A percentile compares a stretch with the other conserved stretches of the same genome.
phyloP scores from a whole-genome alignment of 139 green algal genomes.

The Chlorella sp. region DNA sequence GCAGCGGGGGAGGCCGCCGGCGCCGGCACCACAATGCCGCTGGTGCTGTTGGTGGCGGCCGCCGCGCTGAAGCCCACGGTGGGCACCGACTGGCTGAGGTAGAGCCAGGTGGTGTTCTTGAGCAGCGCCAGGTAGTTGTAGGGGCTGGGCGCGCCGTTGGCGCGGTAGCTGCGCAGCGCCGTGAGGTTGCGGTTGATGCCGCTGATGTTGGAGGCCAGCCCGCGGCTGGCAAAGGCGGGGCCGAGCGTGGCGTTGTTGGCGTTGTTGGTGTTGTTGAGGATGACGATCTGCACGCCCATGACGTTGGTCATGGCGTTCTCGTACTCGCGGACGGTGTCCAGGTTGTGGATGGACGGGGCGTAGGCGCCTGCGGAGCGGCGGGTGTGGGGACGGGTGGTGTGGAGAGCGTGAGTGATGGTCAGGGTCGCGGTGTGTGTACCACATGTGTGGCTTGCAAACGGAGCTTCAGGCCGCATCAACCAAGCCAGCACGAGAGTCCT shows the following conservation, averaged over 20 bases:
- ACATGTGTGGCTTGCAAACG: neutral
- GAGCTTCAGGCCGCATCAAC: neutral
- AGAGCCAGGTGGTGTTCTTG: slow-evolving; percentile 2
- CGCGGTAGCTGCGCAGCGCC: neutral
- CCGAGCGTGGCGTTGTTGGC: neutral
- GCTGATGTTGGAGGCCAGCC: neutral
- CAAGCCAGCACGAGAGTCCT: neutral
- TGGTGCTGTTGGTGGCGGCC: too few species aligned
- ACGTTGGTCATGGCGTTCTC: slow-evolving; percentile 1
- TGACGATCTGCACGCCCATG: neutral
- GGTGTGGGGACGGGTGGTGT: neutral
- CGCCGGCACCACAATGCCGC: too few species aligned
- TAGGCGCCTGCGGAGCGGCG: slow-evolving; percentile 1
- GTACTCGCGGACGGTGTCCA: slow-evolving; percentile 2
- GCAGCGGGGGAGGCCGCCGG: too few species aligned
- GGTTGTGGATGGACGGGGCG: neutral
- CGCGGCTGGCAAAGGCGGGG: neutral
- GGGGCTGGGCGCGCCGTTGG: neutral
- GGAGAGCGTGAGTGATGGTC: too few species aligned
- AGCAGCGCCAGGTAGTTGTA: neutral
- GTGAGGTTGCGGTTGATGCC: neutral
- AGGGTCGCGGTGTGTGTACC: too few species aligned
- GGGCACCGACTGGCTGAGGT: neutral
- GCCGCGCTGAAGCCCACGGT: neutral
- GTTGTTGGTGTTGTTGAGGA: neutral